These are phyloP conservation scores for Puya raimondii DNA, from an alignment of 176 grass and related monocot genomes.

Conservation along the genomic window DNA sequence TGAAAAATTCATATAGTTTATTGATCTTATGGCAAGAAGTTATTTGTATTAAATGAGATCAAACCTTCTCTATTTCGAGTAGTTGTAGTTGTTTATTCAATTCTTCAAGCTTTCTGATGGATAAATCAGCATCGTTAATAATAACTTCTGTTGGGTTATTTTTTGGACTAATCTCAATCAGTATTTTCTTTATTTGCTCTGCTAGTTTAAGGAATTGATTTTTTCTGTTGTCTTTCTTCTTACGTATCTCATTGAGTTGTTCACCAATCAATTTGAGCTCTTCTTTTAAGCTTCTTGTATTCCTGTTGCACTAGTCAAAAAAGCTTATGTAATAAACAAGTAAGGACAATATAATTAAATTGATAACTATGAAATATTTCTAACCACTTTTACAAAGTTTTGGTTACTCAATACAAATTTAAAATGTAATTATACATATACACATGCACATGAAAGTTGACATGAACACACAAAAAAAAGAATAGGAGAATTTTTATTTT, in stretches of 20 bases:
- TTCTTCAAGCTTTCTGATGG: slow-evolving; percentile 40
- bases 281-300: slow-evolving; percentile 45
- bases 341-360: no score
- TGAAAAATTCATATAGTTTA: not conserved
- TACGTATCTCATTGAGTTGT: slow-evolving; percentile 51
- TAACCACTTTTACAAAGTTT: no score
- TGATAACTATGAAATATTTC: no score
- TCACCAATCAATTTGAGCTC: slow-evolving; percentile 45
- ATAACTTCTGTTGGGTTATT: not conserved
- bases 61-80: slow-evolving; percentile 65
- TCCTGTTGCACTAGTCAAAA: slow-evolving; percentile 18
- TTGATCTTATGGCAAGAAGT: not conserved
- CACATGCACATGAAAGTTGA: no score
- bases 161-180: slow-evolving; percentile 37
- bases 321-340: no score
- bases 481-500: no score
- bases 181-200: slow-evolving; percentile 31
- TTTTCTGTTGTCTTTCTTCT: slow-evolving; percentile 37
- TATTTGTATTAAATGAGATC: not conserved
- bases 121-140: slow-evolving; percentile 41
- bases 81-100: slow-evolving; percentile 39
- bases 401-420: no score
- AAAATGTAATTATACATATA: no score
- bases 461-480: no score
- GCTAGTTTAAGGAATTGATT: slow-evolving; percentile 42